Conservation (phyloP, 1,139 yeast species). For the Scheffersomyces quercinus region DNA sequence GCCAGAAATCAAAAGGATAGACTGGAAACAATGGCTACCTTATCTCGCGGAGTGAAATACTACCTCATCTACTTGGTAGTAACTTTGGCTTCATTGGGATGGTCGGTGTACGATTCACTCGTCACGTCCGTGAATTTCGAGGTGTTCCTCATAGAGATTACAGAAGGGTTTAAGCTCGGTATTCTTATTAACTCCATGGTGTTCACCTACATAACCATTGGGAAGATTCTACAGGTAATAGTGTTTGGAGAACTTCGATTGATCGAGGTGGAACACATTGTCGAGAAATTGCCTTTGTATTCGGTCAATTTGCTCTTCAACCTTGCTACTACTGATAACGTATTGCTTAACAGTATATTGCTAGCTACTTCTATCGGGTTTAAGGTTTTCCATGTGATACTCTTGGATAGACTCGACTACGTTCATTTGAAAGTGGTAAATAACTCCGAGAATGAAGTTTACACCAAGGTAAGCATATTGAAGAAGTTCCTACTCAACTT, state of each 20-base stretch:
- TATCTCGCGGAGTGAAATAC: slow-evolving; percentile 14
- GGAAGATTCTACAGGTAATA: slow-evolving; percentile 38
- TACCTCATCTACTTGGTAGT: slow-evolving; percentile 25
- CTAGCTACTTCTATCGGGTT: slow-evolving; percentile 50
- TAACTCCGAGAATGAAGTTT: slow-evolving; percentile 23
- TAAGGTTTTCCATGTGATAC: slow-evolving; percentile 75
- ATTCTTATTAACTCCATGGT: slow-evolving; percentile 31
- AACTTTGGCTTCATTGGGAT: slow-evolving; percentile 25
- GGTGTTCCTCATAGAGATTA: slow-evolving; percentile 31
- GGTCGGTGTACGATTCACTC: slow-evolving; percentile 29
- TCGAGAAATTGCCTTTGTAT: slow-evolving; percentile 52
- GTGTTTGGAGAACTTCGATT: slow-evolving; percentile 77
- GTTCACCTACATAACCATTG: slow-evolving; percentile 39
- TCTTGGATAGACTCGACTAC: slow-evolving; percentile 62
- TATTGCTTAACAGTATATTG: slow-evolving; percentile 48
- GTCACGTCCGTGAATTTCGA: slow-evolving; percentile 26
- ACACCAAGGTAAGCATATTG: slow-evolving; percentile 29
- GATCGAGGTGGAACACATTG: slow-evolving; percentile 65
- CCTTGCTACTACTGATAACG: slow-evolving; percentile 57
- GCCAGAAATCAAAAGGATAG: not conserved
- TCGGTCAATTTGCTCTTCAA: slow-evolving; percentile 63
- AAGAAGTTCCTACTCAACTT: slow-evolving; percentile 16
- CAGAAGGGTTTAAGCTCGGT: slow-evolving; percentile 37
- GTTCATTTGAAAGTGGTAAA: slow-evolving; percentile 41
- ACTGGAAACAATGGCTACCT: slow-evolving; percentile 1